Evolutionary conservation across 768 basidiomycete genomes (phyloP).

Genomic region (Serendipita indica): DNA sequence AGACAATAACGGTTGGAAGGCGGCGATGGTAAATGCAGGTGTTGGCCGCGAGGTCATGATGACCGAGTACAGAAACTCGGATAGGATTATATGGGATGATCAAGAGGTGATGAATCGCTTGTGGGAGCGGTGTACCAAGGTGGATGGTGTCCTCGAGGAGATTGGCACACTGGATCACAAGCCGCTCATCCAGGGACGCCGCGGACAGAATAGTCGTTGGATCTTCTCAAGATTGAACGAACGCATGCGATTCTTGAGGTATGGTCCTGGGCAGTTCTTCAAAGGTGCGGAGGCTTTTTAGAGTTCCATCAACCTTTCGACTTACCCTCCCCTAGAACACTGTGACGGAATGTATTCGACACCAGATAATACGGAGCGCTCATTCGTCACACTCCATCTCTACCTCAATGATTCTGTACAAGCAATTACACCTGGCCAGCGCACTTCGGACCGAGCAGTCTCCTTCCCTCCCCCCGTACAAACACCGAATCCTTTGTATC

Average conservation of each 20-base stretch:
- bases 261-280: slow-evolving; percentile 11
- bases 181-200: neutral
- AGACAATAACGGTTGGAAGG: slow-evolving; percentile 2
- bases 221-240: slow-evolving; percentile 8
- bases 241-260: slow-evolving; percentile 11
- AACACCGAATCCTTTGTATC: neutral
- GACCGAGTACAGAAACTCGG: slow-evolving; percentile 9
- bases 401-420: slow-evolving; percentile 11
- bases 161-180: neutral
- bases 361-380: neutral
- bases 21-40: slow-evolving; percentile 9
- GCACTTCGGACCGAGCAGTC: neutral
- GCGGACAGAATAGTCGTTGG: slow-evolving; percentile 8
- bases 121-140: slow-evolving; percentile 6
- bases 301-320: too few species aligned
- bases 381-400: slow-evolving; percentile 11
- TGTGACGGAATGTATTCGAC: slow-evolving; percentile 9
- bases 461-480: neutral
- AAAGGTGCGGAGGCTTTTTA: slow-evolving; percentile 1
- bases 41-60: neutral
- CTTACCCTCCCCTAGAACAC: too few species aligned
- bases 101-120: slow-evolving; percentile 9
- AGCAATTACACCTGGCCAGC: neutral
- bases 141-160: neutral
- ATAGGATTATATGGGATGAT: slow-evolving; percentile 12